These are phyloP conservation scores for Canavalia ensiformis DNA, from an alignment of 306 rosid species.

Conservation along the genomic window DNA sequence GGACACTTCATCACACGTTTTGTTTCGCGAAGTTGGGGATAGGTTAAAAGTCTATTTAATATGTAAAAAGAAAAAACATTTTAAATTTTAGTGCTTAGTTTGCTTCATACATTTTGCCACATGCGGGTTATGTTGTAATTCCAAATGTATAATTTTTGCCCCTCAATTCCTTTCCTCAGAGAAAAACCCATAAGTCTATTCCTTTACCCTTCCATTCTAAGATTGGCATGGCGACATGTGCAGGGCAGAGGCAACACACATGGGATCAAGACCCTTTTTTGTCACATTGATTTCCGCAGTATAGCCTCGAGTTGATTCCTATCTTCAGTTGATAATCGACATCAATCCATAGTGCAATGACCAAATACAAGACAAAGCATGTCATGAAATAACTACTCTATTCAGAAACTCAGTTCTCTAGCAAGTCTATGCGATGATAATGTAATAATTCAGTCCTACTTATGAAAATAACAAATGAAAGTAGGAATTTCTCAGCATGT, in stretches of 20 bases:
- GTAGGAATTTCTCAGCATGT: conserved; percentile 16
- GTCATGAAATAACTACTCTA: conserved; percentile 32
- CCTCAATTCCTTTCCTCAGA: conserved; percentile 4
- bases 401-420: conserved; percentile 43
- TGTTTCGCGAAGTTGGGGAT: not conserved
- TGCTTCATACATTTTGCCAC: conserved; percentile 14
- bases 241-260: conserved; percentile 13
- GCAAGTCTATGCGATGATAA: conserved; percentile 49
- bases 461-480: conserved; percentile 28
- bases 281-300: conserved; percentile 15
- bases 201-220: conserved; percentile 8
- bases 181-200: conserved; percentile 8
- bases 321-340: conserved; percentile 33
- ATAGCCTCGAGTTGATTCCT: conserved; percentile 14
- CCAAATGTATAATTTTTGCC: not conserved
- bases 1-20: not conserved
- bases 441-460: conserved; percentile 35
- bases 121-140: conserved; percentile 12
- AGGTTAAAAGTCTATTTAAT: not conserved
- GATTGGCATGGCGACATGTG: conserved; percentile 19
- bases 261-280: not conserved
- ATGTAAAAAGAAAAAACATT: not conserved
- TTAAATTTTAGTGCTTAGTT: not conserved
- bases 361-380: conserved; percentile 42
- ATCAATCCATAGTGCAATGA: conserved; percentile 41